Evolutionary conservation across 257 asterid species (phyloP).

Genomic region (Fraxinus quadrangulata): DNA sequence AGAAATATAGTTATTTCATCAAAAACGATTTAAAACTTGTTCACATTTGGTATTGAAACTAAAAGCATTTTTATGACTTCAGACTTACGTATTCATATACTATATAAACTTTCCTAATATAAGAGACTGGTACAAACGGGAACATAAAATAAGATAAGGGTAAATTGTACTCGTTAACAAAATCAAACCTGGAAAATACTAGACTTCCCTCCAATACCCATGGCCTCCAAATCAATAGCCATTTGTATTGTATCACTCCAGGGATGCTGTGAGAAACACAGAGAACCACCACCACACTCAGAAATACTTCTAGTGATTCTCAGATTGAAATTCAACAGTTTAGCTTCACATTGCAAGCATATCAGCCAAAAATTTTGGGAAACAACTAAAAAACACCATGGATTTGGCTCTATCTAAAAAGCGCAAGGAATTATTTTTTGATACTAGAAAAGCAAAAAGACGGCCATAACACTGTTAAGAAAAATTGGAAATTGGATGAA

Average conservation of each 20-base stretch:
- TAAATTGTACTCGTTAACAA: slow-evolving; percentile 2
- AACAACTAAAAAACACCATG: not conserved
- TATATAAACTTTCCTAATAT: not conserved
- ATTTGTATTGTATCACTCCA: slow-evolving; percentile 82
- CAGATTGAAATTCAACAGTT: slow-evolving; percentile 2
- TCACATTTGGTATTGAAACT: not conserved
- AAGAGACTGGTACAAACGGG: not conserved
- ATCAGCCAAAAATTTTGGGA: not conserved
- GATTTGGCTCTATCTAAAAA: not conserved
- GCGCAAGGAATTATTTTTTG: not conserved
- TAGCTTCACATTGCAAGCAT: slow-evolving; percentile 14
- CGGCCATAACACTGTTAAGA: not conserved
- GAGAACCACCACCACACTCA: slow-evolving; percentile 20
- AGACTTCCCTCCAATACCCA: slow-evolving; percentile 96
- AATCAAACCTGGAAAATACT: slow-evolving; percentile 84
- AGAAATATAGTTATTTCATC: not conserved
- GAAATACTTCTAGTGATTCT: slow-evolving; percentile 11
- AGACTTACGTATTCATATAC: not conserved
- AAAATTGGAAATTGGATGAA: not conserved
- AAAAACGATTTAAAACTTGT: not conserved
- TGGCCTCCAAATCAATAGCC: slow-evolving; percentile 97
- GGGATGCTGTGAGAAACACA: slow-evolving; percentile 70
- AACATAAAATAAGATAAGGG: slow-evolving; percentile 14
- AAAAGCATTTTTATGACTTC: not conserved
- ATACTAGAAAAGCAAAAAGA: not conserved